Conservation (phyloP, 1,284 basidiomycete genomes). For the Naganishia cerealis region DNA sequence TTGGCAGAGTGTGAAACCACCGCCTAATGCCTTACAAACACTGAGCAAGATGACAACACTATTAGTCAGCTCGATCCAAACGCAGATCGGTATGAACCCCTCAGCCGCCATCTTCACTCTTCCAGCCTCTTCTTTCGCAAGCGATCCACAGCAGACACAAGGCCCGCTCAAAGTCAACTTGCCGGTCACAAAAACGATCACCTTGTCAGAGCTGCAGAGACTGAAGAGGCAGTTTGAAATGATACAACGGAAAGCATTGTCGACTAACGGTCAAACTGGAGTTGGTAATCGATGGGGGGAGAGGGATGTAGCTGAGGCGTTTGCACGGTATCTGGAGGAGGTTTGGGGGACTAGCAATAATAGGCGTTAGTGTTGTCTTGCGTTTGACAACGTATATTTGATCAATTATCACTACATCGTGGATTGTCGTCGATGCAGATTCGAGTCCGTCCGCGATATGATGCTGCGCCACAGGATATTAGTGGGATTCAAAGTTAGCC, state of each 20-base stretch:
- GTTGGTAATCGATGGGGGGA: slow-evolving; percentile 74
- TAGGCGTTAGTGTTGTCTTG: background rate
- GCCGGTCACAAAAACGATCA: slow-evolving; percentile 68
- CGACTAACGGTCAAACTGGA: slow-evolving; percentile 75
- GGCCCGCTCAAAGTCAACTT: slow-evolving; percentile 51
- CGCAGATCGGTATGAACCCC: slow-evolving; percentile 58
- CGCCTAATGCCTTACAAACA: slow-evolving; percentile 74
- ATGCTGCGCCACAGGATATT: no score
- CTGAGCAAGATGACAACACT: slow-evolving; percentile 70
- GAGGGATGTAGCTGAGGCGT: slow-evolving; percentile 69
- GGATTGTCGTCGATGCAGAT: no score
- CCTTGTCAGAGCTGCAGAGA: slow-evolving; percentile 79
- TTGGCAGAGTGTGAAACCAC: slow-evolving; percentile 68
- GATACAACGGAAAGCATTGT: slow-evolving; percentile 82
- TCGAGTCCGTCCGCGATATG: no score
- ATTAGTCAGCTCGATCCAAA: slow-evolving; percentile 68
- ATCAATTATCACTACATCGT: no score
- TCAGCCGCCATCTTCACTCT: slow-evolving; percentile 60
- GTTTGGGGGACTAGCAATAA: slow-evolving; percentile 46
- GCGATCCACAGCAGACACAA: slow-evolving; percentile 26
- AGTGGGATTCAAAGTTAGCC: no score
- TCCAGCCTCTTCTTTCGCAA: slow-evolving; percentile 59
- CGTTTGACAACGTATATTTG: no score
- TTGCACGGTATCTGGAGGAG: slow-evolving; percentile 75
- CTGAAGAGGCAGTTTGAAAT: slow-evolving; percentile 83